Evolutionary conservation across 805 yeast species (phyloP).

Genomic region (Sugiyamaella smithiae): DNA sequence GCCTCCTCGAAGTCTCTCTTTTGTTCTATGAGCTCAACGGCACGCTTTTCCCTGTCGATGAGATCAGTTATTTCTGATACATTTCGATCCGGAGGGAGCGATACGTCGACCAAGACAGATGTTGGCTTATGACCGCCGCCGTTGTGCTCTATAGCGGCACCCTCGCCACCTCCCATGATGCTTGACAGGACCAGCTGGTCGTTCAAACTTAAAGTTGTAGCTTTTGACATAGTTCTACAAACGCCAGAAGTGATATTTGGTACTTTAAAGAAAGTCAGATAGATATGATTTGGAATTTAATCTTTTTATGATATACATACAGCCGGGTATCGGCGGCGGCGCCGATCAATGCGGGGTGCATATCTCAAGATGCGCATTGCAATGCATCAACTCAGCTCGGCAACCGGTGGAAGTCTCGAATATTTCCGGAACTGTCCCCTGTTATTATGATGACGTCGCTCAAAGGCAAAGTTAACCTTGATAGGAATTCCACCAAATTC

Average conservation of each 20-base stretch:
- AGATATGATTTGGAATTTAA: no score
- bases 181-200: constrained; percentile 18
- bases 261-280: no score
- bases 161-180: constrained; percentile 16
- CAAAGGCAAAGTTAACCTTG: constrained; percentile 10
- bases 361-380: no score
- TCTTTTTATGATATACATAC: no score
- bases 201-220: constrained; percentile 15
- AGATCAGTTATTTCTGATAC: constrained; percentile 21
- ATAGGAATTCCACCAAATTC: background rate
- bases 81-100: constrained; percentile 27
- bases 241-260: no score
- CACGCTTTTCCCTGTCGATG: constrained; percentile 24
- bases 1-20: constrained; percentile 18
- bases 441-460: background rate
- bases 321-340: constrained; percentile 4
- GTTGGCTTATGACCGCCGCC: background rate
- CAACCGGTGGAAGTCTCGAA: background rate
- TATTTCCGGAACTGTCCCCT: background rate
- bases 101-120: constrained; percentile 21
- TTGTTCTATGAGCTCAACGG: constrained; percentile 21
- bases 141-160: constrained; percentile 14
- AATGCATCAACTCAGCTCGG: background rate
- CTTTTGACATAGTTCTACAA: constrained; percentile 12
- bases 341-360: background rate